These are phyloP conservation scores for Mucor piriformis DNA, from an alignment of 371 early-diverging fungal species.

Conservation along the genomic window DNA sequence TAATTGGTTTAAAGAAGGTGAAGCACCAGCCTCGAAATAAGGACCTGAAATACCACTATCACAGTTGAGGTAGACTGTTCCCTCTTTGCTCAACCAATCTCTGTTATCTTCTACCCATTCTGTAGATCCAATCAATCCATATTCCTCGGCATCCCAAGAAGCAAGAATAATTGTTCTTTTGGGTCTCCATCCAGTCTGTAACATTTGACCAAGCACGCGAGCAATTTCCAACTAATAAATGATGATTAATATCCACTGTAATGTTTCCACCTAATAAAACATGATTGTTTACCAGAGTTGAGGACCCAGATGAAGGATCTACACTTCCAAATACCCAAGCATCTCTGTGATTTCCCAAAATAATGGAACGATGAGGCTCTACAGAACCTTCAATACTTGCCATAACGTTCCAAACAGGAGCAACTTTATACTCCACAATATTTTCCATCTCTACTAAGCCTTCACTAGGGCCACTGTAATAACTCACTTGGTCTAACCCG, in stretches of 20 bases:
- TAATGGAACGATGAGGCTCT: conserved; percentile 55
- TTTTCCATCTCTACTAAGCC: conserved; percentile 61
- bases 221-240: conserved; percentile 56
- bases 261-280: too few relatives aligned
- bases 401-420: conserved; percentile 71
- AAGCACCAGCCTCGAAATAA: conserved; percentile 51
- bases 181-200: conserved; percentile 67
- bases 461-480: conserved; percentile 61
- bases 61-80: conserved; percentile 65
- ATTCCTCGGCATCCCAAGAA: conserved; percentile 77
- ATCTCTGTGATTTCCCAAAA: conserved; percentile 66
- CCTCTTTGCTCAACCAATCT: conserved; percentile 57
- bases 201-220: conserved; percentile 56
- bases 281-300: conserved; percentile 45
- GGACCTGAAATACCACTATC: conserved; percentile 59
- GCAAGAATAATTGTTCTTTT: conserved; percentile 66
- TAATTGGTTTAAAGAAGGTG: conserved; percentile 56
- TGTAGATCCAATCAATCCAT: conserved; percentile 69
- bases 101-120: conserved; percentile 74
- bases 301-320: conserved; percentile 69
- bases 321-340: conserved; percentile 74
- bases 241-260: too few relatives aligned
- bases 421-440: conserved; percentile 54
- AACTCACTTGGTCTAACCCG: conserved; percentile 50
- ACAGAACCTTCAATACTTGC: conserved; percentile 62